A percentile compares a stretch with the other conserved stretches of the same genome.
Conservation (phyloP, 306 rosid genomes). For the Cucurbita ficifolia region DNA sequence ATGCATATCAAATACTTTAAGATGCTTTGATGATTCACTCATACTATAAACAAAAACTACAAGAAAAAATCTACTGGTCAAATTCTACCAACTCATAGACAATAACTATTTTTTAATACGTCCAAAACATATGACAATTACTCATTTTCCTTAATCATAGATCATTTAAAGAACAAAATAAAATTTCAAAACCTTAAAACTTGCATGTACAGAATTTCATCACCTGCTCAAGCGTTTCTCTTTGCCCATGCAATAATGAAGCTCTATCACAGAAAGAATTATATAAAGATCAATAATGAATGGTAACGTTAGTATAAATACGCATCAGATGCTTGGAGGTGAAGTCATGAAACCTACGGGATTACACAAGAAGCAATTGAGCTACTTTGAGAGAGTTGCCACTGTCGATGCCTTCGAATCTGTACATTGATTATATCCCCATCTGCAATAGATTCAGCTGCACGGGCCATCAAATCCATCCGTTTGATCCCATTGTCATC, state of each 20-base stretch:
- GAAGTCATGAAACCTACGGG: conserved; percentile 56
- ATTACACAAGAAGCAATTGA: conserved; percentile 61
- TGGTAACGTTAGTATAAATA: conserved; percentile 7
- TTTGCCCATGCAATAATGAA: conserved; percentile 66
- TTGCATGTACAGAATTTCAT: conserved; percentile 13
- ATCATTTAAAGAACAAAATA: neutral
- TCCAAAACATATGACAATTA: neutral
- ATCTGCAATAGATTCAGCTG: conserved; percentile 87
- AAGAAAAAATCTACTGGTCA: neutral
- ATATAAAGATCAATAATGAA: conserved; percentile 1
- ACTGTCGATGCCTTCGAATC: conserved; percentile 85
- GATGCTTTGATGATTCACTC: neutral
- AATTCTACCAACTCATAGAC: neutral
- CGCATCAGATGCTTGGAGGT: conserved; percentile 9
- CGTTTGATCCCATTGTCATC: conserved; percentile 71
- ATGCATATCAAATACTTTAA: neutral
- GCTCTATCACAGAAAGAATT: conserved; percentile 35
- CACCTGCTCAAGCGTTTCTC: conserved; percentile 80
- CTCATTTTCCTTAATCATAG: neutral
- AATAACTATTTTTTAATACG: neutral
- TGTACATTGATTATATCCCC: conserved; percentile 89
- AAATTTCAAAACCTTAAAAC: conserved; percentile 1
- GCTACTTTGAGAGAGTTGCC: conserved; percentile 93
- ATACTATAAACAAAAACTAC: neutral
- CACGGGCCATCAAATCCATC: conserved; percentile 67